phyloP scores from a whole-genome alignment of 176 grass and related monocot genomes.

The Eragrostis nindensis region DNA sequence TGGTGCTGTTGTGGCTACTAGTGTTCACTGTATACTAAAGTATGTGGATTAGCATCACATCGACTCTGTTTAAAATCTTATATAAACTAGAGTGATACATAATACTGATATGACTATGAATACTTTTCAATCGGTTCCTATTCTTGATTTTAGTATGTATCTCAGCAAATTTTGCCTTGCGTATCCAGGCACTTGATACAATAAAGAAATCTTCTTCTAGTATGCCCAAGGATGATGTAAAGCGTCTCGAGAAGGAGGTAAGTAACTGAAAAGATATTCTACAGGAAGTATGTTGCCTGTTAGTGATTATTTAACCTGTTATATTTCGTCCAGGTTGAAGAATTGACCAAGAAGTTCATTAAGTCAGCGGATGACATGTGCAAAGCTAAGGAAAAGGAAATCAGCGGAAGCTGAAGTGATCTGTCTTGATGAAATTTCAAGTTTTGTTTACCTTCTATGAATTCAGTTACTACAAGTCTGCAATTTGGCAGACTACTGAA shows the following conservation, averaged over 20 bases:
- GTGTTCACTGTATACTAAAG: background rate
- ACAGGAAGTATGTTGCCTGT: background rate
- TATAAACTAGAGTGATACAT: background rate
- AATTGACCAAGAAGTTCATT: constrained; percentile 89
- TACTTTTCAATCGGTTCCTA: background rate
- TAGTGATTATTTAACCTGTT: constrained; percentile 19
- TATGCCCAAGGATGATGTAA: constrained; percentile 93
- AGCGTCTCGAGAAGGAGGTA: constrained; percentile 89
- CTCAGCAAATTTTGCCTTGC: constrained; percentile 6
- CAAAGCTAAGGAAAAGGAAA: constrained; percentile 99
- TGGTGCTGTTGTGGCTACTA: background rate
- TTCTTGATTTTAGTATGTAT: background rate
- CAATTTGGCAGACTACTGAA: background rate
- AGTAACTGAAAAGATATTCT: constrained; percentile 42
- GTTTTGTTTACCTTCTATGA: constrained; percentile 29
- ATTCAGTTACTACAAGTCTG: background rate
- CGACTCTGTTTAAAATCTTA: background rate
- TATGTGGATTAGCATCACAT: background rate
- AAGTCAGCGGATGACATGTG: constrained; percentile 95
- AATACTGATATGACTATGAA: background rate
- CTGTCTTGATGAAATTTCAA: background rate
- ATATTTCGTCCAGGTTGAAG: constrained; percentile 64
- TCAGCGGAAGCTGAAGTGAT: constrained; percentile 55
- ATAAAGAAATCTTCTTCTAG: constrained; percentile 86
- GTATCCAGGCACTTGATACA: constrained; percentile 79